Percentiles rank a stretch among this genome's conserved stretches.
phyloP scores from a whole-genome alignment of 805 yeast genomes.

The Phaffomyces antillensis region DNA sequence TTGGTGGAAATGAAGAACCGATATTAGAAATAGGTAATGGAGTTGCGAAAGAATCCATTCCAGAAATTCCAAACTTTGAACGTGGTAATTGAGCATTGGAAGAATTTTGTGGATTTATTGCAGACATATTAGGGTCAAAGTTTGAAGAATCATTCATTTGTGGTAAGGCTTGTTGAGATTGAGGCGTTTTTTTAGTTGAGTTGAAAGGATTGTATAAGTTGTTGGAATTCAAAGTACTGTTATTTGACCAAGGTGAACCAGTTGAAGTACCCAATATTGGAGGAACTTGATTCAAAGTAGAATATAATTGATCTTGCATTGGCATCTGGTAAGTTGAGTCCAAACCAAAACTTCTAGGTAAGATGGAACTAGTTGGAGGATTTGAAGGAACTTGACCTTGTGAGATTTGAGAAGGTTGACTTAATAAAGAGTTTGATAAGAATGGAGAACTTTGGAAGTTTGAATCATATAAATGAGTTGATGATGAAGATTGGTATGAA shows the following conservation, averaged over 20 bases:
- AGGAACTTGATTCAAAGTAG: background rate
- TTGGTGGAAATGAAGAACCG: no score
- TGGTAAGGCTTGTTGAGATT: background rate
- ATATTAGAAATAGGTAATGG: no score
- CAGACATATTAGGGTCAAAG: background rate
- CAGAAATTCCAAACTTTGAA: no score
- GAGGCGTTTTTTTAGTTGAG: background rate
- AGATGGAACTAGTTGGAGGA: background rate
- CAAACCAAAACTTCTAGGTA: background rate
- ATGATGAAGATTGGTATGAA: background rate
- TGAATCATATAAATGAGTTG: constrained; percentile 2
- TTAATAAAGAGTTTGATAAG: background rate
- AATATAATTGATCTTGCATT: background rate
- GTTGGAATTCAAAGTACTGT: background rate
- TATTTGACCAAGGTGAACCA: constrained; percentile 1
- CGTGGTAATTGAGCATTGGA: no score
- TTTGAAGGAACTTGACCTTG: background rate
- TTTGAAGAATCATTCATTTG: background rate
- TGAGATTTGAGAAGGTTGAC: background rate
- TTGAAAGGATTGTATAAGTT: background rate
- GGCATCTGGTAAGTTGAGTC: background rate
- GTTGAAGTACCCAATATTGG: background rate
- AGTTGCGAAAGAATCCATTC: no score
- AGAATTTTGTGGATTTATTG: background rate
- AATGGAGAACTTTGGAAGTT: constrained; percentile 1